Evolutionary conservation across 768 basidiomycete species (phyloP), one percentile per base, ranked within the genome.

Genomic region (Rhizopogon vinicolor): DNA sequence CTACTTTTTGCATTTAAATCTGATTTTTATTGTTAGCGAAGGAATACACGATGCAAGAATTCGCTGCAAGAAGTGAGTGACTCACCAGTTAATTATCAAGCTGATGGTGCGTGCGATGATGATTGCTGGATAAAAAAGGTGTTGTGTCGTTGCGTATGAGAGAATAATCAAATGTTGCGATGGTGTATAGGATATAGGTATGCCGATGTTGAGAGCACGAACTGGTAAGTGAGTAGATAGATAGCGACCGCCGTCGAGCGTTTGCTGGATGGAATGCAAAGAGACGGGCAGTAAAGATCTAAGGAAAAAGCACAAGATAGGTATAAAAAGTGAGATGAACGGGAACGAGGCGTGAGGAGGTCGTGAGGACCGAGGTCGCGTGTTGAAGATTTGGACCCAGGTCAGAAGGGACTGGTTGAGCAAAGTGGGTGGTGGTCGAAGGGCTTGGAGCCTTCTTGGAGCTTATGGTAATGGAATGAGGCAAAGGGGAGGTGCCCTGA

Each of bases 1-100:
- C 82, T 78, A 80, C 78, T 74, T 81, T 78, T 80, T 81, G 82
- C 85, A 87, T 87, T 80, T 80, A 81, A 82, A 80, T 73, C 69
- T 74, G 64, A 63, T 29, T 60, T 61, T 63, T 64, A 60, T 68
- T 62, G 64, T 66, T 33, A 49, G 55, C 9, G 41, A 43, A 25
- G 57, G 19, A 55, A 22, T 39, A 41, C 14, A 51, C 46, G 55
- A 52, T 54, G 62, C 52, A 48, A 55, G 55, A 62, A 56, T 58
- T 51, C 54, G 53, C 51, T 52, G 64, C 45, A 50, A 33, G 10
- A 7, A 19, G 40, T 22, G 6, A 19, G 40, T 22, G 6, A 65
- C 75, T 63, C 53, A 74, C 78, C 72, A 77, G 75, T 78, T 78
- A 79, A 77, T 70, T 71, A 80, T 63, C 48, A 49, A 63, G 66